Percentiles rank a stretch among this genome's conserved stretches.
phyloP scores from a whole-genome alignment of 176 grass and related monocot species.

The Guadua angustifolia region DNA sequence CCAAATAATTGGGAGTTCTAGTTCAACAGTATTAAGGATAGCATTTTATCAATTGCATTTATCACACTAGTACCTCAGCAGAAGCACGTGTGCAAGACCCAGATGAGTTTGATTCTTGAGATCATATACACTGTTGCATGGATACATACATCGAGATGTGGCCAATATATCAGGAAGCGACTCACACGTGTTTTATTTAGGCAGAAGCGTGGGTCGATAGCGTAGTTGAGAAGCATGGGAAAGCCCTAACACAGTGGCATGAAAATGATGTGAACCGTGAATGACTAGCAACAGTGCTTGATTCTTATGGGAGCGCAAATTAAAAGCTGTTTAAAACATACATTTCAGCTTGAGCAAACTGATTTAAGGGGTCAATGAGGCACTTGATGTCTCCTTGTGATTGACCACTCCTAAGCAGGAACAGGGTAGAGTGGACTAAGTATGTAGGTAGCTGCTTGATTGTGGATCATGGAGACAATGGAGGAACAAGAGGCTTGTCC shows the following conservation, averaged over 20 bases:
- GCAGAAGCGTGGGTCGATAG: slow-evolving; percentile 25
- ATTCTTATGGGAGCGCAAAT: slow-evolving; percentile 12
- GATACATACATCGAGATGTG: background rate
- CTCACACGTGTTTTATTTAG: background rate
- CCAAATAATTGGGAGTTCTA: slow-evolving; percentile 27
- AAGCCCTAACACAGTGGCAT: slow-evolving; percentile 21
- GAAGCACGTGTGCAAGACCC: background rate
- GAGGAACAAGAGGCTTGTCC: slow-evolving; percentile 27
- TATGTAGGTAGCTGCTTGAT: background rate
- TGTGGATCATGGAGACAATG: background rate
- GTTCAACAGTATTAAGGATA: background rate
- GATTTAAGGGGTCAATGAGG: background rate
- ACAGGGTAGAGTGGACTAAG: background rate
- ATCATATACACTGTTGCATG: background rate
- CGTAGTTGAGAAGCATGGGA: slow-evolving; percentile 45
- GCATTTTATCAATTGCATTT: background rate
- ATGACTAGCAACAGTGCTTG: slow-evolving; percentile 5
- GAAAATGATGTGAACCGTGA: background rate
- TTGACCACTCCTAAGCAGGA: background rate
- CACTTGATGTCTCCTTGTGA: background rate
- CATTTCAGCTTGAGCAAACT: background rate
- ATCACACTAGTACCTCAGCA: background rate
- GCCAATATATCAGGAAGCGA: slow-evolving; percentile 14
- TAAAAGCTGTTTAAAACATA: background rate
- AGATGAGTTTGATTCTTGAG: slow-evolving; percentile 22